A percentile compares a stretch with the other conserved stretches of the same genome.
These are phyloP conservation scores for Pholiota conissans DNA, from an alignment of 768 basidiomycete genomes.

Conservation along the genomic window DNA sequence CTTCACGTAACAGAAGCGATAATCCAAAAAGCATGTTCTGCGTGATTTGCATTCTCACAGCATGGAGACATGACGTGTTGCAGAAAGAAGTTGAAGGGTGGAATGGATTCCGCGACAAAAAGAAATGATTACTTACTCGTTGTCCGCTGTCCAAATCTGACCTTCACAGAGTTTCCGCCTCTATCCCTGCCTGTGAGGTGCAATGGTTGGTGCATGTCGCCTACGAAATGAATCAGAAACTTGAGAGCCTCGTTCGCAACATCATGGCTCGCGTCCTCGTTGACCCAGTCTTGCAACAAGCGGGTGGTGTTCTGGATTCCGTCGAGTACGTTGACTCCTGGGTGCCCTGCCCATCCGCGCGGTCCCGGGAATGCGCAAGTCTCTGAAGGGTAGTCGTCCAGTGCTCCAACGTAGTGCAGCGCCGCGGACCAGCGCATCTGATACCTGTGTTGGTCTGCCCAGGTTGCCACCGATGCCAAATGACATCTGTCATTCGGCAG, in stretches of 20 bases:
- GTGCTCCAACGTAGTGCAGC: slow-evolving; percentile 74
- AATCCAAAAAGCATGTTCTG: too few relatives aligned
- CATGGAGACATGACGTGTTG: too few relatives aligned
- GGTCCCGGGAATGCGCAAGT: slow-evolving; percentile 77
- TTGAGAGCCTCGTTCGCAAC: slow-evolving; percentile 79
- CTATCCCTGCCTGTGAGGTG: slow-evolving; percentile 87
- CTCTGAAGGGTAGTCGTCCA: slow-evolving; percentile 75
- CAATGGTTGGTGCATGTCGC: slow-evolving; percentile 92
- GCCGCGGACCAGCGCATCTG: slow-evolving; percentile 72
- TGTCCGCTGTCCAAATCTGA: slow-evolving; percentile 67
- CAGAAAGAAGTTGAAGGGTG: neutral
- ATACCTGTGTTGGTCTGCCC: slow-evolving; percentile 78
- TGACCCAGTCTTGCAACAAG: slow-evolving; percentile 53
- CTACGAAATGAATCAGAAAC: slow-evolving; percentile 91
- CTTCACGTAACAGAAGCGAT: too few relatives aligned
- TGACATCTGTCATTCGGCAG: slow-evolving; percentile 49
- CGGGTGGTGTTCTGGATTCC: slow-evolving; percentile 77
- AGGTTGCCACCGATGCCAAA: slow-evolving; percentile 80
- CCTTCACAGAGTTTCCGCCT: slow-evolving; percentile 83
- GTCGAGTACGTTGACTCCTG: slow-evolving; percentile 66
- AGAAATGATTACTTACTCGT: slow-evolving; percentile 53
- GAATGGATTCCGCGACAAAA: neutral
- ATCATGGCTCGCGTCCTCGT: slow-evolving; percentile 26
- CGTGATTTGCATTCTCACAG: too few relatives aligned
- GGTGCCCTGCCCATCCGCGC: slow-evolving; percentile 65